Evolutionary conservation across 495 filamentous ascomycete species (phyloP), one percentile per base, ranked within the genome.

Genomic region (Parmelia sp.): DNA sequence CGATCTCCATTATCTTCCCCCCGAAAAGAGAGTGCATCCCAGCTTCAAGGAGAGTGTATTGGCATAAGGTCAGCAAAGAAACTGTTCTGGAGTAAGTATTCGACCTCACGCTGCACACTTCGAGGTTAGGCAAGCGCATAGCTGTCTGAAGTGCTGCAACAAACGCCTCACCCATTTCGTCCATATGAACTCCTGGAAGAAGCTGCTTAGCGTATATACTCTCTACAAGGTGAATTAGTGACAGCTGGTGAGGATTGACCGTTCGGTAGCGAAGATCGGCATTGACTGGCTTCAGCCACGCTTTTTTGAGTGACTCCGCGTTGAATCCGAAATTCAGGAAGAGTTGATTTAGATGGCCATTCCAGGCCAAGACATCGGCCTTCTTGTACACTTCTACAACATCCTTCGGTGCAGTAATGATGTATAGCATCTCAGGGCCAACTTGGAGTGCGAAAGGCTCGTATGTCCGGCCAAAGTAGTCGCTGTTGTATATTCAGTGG

Each of bases 141-240:
- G 35, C 27, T 14, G 21, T 61, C 61, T 45, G 44, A 35, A 31
- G 27, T 62, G n/a, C n/a, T n/a, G n/a, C n/a, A 15, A 25, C 64
- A 40, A 61, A 64, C 11, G 36, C 59, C 19, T 21, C 12, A n/a
- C 42, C 33, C 21, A 61, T 57, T 11, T 27, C 49, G 40, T 66
- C 60, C 39, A 66, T 57, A 25, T 69, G 60, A 9, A 25, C 55
- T 31, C 69, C 69, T 29, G 66, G 69, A 25, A 65, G 64, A 29
- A 71, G 42, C 42, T 71, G 69, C 36, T 60, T 45, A 36, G 7
- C 33, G 37, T 64, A 64, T 25, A 58, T 29, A 14, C 45, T 42
- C 33, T 58, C 53, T 0, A 31, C 35, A 0, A 51, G 11, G n/a
- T 35, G 62, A 21, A 39, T 56, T 3, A 60, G 58, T 23, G 40